Conservation (phyloP, 495 filamentous ascomycete species). For the Penicillium parvum region DNA sequence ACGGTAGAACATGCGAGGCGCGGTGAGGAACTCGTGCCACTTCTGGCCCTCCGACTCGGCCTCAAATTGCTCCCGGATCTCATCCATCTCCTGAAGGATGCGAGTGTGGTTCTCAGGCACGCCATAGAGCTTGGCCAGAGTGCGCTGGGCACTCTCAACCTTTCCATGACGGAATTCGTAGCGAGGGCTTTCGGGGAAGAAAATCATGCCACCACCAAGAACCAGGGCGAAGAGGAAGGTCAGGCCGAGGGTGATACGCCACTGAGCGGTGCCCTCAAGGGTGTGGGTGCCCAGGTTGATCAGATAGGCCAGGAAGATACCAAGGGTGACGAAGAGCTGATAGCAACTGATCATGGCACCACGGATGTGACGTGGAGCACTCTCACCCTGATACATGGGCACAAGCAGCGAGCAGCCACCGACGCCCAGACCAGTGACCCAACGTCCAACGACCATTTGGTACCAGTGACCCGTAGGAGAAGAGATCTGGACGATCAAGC, state of each 20-base stretch:
- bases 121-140: constrained; percentile 66
- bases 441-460: constrained; percentile 51
- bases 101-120: constrained; percentile 59
- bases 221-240: constrained; percentile 70
- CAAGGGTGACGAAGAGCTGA: constrained; percentile 83
- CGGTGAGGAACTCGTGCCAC: constrained; percentile 67
- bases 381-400: constrained; percentile 72
- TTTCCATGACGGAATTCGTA: constrained; percentile 63
- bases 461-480: constrained; percentile 49
- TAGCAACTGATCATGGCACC: constrained; percentile 68
- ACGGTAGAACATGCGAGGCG: constrained; percentile 68
- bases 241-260: constrained; percentile 76
- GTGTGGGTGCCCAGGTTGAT: constrained; percentile 72
- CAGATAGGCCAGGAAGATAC: constrained; percentile 75
- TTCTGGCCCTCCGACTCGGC: constrained; percentile 52
- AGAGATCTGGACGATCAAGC: constrained; percentile 62
- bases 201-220: constrained; percentile 66
- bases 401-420: constrained; percentile 65
- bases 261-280: constrained; percentile 49
- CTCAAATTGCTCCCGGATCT: constrained; percentile 57
- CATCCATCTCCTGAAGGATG: constrained; percentile 63
- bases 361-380: constrained; percentile 59
- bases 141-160: constrained; percentile 57
- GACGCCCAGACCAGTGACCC: constrained; percentile 64
- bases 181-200: constrained; percentile 69